Evolutionary conservation across 202 grass and related monocot species (phyloP).

Genomic region (Alloteropsis angusta): DNA sequence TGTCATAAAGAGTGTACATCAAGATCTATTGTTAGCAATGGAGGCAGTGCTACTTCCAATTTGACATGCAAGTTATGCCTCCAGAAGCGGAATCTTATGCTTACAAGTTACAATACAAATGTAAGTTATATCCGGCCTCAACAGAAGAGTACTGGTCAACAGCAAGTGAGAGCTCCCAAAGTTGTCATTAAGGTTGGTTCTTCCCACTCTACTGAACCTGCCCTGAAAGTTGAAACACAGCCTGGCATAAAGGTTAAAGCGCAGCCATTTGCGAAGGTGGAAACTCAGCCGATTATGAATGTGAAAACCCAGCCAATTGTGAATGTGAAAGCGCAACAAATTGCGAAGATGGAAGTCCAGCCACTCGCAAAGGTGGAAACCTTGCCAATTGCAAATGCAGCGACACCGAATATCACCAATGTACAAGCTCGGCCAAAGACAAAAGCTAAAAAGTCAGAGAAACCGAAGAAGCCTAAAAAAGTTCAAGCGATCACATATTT

Average conservation of each 20-base stretch:
- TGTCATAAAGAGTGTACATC: slow-evolving; percentile 77
- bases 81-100: slow-evolving; percentile 39
- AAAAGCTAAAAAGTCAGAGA: slow-evolving; percentile 38
- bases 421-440: slow-evolving; percentile 29
- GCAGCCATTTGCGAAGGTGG: neutral
- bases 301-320: neutral
- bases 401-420: slow-evolving; percentile 18
- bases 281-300: neutral
- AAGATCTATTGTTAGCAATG: slow-evolving; percentile 40
- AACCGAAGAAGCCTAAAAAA: slow-evolving; percentile 42
- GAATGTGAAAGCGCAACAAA: slow-evolving; percentile 21
- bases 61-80: slow-evolving; percentile 64
- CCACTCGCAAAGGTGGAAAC: neutral
- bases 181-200: slow-evolving; percentile 46
- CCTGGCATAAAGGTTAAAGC: neutral
- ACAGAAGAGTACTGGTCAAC: slow-evolving; percentile 44
- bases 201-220: slow-evolving; percentile 29
- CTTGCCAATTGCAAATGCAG: slow-evolving; percentile 7
- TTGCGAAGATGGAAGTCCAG: neutral
- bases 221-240: slow-evolving; percentile 2
- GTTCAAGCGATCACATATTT: slow-evolving; percentile 48
- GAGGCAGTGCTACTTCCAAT: slow-evolving; percentile 23
- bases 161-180: slow-evolving; percentile 34
- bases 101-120: slow-evolving; percentile 40
- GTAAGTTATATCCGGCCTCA: slow-evolving; percentile 34